These are phyloP conservation scores for Coemansia sp. DNA, from an alignment of 192 early-diverging fungal species.

Conservation along the genomic window DNA sequence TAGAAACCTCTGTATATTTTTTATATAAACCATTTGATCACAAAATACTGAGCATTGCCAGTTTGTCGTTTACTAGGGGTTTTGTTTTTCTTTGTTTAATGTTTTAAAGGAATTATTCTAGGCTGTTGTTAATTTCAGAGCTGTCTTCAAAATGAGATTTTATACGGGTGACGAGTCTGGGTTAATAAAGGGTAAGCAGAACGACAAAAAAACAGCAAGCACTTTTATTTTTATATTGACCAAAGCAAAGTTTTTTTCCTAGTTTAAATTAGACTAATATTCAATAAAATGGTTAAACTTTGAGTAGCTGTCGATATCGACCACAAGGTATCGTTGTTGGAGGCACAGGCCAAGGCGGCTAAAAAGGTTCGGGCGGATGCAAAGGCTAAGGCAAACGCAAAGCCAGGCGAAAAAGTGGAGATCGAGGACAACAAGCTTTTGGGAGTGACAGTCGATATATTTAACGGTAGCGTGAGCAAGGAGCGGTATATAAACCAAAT, in stretches of 20 bases:
- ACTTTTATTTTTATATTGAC: too few relatives aligned
- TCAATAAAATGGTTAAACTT: too few relatives aligned
- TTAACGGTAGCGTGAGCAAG: slow-evolving; percentile 33
- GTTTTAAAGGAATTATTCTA: not conserved
- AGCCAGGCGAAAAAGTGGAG: slow-evolving; percentile 11
- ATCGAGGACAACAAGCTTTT: slow-evolving; percentile 15
- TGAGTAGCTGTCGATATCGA: slow-evolving; percentile 43
- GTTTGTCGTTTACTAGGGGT: too few relatives aligned
- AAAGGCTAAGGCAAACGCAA: slow-evolving; percentile 41
- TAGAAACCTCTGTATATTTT: not conserved
- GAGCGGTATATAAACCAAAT: slow-evolving; percentile 32
- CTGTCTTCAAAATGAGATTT: slow-evolving; percentile 43
- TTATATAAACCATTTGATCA: slow-evolving; percentile 12
- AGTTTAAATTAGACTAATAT: too few relatives aligned
- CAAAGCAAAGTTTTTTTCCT: too few relatives aligned
- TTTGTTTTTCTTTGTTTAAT: slow-evolving; percentile 4
- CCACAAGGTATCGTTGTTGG: slow-evolving; percentile 38
- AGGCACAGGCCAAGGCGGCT: slow-evolving; percentile 47
- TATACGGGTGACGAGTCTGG: slow-evolving; percentile 57
- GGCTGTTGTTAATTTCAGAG: not conserved
- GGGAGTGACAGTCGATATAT: slow-evolving; percentile 24
- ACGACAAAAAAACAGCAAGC: too few relatives aligned
- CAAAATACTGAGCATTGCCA: too few relatives aligned
- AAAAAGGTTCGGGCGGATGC: slow-evolving; percentile 37
- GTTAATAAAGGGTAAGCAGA: slow-evolving; percentile 40